These are phyloP conservation scores for Lolium rigidum DNA, from an alignment of 176 grass and related monocot genomes.

Conservation along the genomic window DNA sequence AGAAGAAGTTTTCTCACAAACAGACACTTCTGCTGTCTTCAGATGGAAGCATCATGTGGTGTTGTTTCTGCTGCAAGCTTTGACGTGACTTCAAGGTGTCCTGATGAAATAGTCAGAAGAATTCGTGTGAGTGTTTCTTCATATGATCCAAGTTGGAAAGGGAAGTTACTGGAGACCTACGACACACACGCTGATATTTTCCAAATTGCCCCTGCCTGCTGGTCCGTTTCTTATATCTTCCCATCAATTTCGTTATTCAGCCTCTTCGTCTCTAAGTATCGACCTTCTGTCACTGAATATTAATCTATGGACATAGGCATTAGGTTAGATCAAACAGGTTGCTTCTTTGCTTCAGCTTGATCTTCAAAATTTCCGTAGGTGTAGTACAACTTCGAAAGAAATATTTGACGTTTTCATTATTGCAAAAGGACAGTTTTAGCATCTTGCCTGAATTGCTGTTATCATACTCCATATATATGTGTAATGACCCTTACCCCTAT, in stretches of 20 bases:
- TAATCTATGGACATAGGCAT: constrained; percentile 27
- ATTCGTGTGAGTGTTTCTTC: constrained; percentile 68
- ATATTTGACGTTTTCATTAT: neutral
- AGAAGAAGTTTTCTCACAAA: constrained; percentile 27
- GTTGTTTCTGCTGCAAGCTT: constrained; percentile 70
- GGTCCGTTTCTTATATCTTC: constrained; percentile 52
- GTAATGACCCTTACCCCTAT: neutral
- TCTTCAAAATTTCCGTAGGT: constrained; percentile 11
- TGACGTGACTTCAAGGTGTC: constrained; percentile 69
- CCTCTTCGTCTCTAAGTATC: neutral
- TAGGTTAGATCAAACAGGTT: constrained; percentile 1
- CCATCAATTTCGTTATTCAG: constrained; percentile 28
- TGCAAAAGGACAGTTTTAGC: neutral
- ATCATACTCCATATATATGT: constrained; percentile 4
- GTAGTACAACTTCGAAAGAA: neutral
- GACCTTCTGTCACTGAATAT: constrained; percentile 5
- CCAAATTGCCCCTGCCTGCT: constrained; percentile 63
- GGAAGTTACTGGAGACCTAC: constrained; percentile 83
- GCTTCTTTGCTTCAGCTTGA: neutral
- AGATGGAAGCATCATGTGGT: constrained; percentile 79
- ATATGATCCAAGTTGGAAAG: constrained; percentile 71
- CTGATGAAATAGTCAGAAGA: constrained; percentile 90
- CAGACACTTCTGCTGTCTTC: constrained; percentile 10
- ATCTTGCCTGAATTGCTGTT: neutral
- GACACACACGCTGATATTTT: constrained; percentile 66